Evolutionary conservation across 129 eudicot species (phyloP).

Genomic region (Centrapalus pauciflorus): DNA sequence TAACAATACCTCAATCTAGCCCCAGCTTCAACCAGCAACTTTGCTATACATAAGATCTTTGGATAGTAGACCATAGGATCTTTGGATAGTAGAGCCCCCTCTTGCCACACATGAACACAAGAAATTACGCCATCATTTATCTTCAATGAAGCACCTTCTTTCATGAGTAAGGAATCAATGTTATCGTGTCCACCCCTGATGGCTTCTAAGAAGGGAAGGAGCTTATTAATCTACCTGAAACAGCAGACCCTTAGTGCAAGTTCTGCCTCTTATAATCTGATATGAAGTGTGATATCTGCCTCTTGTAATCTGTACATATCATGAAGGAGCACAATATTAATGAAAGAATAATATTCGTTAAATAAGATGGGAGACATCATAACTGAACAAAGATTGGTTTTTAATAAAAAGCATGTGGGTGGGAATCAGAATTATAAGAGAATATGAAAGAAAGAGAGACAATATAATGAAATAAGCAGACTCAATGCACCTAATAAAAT

Average conservation of each 20-base stretch:
- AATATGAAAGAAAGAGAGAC: too few species aligned
- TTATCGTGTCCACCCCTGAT: constrained; percentile 64
- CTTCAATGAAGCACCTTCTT: constrained; percentile 50
- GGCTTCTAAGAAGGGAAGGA: constrained; percentile 51
- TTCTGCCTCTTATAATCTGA: constrained; percentile 81
- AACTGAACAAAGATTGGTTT: too few species aligned
- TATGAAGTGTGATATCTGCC: constrained; percentile 69
- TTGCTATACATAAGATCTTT: constrained; percentile 69
- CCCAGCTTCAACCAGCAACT: constrained; percentile 75
- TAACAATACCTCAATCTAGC: too few species aligned
- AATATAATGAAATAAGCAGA: too few species aligned
- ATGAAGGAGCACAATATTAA: too few species aligned
- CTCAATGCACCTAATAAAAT: too few species aligned
- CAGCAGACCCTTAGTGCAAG: constrained; percentile 72
- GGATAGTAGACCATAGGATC: constrained; percentile 82
- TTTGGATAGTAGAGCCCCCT: constrained; percentile 90
- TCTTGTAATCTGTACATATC: too few species aligned
- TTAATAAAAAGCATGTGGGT: too few species aligned
- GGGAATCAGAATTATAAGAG: too few species aligned
- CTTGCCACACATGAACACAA: constrained; percentile 64
- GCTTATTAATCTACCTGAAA: constrained; percentile 45
- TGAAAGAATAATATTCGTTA: too few species aligned
- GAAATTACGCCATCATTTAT: constrained; percentile 52
- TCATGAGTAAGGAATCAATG: constrained; percentile 59
- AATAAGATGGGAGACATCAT: too few species aligned